Evolutionary conservation across 179 eudicot genomes (phyloP).

Genomic region (Silene noctiflora): DNA sequence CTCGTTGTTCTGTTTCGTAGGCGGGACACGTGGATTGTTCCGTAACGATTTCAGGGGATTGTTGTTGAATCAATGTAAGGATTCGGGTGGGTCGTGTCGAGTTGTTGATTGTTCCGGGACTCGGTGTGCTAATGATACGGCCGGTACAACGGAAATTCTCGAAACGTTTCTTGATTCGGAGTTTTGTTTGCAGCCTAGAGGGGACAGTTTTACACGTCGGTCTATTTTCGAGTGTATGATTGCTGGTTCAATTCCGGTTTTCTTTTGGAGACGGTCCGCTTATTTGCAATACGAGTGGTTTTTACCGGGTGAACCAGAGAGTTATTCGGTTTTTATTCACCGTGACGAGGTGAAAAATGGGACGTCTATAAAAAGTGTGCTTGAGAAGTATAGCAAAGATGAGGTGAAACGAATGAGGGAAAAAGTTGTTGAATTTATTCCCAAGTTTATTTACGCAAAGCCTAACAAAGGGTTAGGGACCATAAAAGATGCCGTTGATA

Average conservation of each 20-base stretch:
- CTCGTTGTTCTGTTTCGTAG: slow-evolving; percentile 64
- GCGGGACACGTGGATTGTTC: slow-evolving; percentile 65
- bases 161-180: slow-evolving; percentile 71
- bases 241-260: slow-evolving; percentile 90
- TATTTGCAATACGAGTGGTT: slow-evolving; percentile 83
- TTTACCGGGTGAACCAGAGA: slow-evolving; percentile 64
- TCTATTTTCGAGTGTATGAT: slow-evolving; percentile 90
- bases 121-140: slow-evolving; percentile 58
- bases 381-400: slow-evolving; percentile 47
- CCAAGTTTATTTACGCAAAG: slow-evolving; percentile 58
- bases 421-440: slow-evolving; percentile 73
- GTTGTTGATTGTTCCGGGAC: slow-evolving; percentile 64
- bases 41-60: slow-evolving; percentile 62
- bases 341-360: slow-evolving; percentile 71
- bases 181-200: slow-evolving; percentile 82
- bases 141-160: slow-evolving; percentile 37
- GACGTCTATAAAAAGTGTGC: slow-evolving; percentile 50
- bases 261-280: slow-evolving; percentile 86
- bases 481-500: slow-evolving; percentile 68
- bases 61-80: slow-evolving; percentile 54
- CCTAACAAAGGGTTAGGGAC: slow-evolving; percentile 47
- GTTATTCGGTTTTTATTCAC: slow-evolving; percentile 89
- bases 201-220: slow-evolving; percentile 85
- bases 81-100: slow-evolving; percentile 47
- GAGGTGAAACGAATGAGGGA: slow-evolving; percentile 64